phyloP scores from a whole-genome alignment of 345 rosid genomes.

The Lumnitzera racemosa region DNA sequence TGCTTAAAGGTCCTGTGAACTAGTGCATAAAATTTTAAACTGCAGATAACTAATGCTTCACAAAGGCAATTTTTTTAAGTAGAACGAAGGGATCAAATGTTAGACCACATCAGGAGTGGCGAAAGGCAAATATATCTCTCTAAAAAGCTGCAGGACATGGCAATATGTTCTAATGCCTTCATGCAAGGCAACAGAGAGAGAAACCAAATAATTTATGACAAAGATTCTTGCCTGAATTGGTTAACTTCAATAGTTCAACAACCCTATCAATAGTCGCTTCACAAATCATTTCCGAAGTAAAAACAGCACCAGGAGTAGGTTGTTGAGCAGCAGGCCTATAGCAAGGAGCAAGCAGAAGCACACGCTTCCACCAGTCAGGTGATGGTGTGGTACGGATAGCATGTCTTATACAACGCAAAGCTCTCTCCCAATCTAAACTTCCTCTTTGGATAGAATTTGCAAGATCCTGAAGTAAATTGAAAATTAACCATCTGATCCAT shows the following conservation, averaged over 20 bases:
- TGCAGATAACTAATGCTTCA: no score
- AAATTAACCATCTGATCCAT: not conserved
- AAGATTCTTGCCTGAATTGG: constrained; percentile 73
- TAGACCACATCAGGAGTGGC: no score
- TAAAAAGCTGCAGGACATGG: no score
- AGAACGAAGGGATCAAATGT: no score
- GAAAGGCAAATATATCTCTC: no score
- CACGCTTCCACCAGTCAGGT: constrained; percentile 99
- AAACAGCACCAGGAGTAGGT: constrained; percentile 93
- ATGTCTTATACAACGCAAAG: constrained; percentile 90
- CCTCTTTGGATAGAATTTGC: constrained; percentile 83
- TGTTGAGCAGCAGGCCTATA: constrained; percentile 63
- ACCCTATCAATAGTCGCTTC: constrained; percentile 91
- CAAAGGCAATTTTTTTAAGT: no score
- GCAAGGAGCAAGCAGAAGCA: constrained; percentile 84
- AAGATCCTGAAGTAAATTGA: constrained; percentile 54
- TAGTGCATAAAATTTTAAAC: no score
- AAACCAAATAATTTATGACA: not conserved
- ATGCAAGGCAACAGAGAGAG: not conserved
- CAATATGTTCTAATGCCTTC: no score
- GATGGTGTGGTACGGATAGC: constrained; percentile 97
- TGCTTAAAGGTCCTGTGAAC: no score
- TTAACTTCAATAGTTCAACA: constrained; percentile 80
- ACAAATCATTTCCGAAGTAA: constrained; percentile 87
- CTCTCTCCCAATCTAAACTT: constrained; percentile 99